A percentile compares a stretch with the other conserved stretches of the same genome.
phyloP scores from a whole-genome alignment of 1,139 yeast species.

The Arxiozyma telluris region DNA sequence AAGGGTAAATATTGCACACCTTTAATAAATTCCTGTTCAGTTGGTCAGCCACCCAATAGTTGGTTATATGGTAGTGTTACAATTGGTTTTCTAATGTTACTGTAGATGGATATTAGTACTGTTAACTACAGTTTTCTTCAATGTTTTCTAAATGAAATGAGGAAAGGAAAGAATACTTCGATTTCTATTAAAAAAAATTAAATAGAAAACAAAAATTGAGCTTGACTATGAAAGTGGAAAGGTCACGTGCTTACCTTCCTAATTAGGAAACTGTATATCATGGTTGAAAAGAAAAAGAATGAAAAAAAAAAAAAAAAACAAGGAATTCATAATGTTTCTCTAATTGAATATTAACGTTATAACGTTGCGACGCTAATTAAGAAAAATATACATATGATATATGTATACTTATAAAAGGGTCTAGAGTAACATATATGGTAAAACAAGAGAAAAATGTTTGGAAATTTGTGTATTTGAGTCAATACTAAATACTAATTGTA shows the following conservation, averaged over 20 bases:
- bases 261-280: conserved; percentile 12
- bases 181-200: background rate
- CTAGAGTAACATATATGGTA: too few species aligned
- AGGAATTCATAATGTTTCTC: too few species aligned
- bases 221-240: conserved; percentile 10
- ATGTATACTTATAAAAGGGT: too few species aligned
- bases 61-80: background rate
- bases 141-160: background rate
- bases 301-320: too few species aligned
- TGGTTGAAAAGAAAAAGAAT: background rate
- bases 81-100: background rate
- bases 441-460: too few species aligned
- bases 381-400: too few species aligned
- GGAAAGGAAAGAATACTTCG: background rate
- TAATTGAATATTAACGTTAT: too few species aligned
- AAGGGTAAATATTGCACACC: background rate
- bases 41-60: background rate
- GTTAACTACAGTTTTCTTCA: background rate
- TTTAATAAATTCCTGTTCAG: background rate
- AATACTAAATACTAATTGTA: too few species aligned
- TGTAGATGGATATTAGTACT: background rate
- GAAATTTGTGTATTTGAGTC: too few species aligned
- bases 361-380: too few species aligned
- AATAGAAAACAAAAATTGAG: background rate
- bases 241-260: conserved; percentile 21